These are phyloP conservation scores for Epichloe uncinata DNA, from an alignment of 2,329 filamentous ascomycete genomes.

Conservation along the genomic window DNA sequence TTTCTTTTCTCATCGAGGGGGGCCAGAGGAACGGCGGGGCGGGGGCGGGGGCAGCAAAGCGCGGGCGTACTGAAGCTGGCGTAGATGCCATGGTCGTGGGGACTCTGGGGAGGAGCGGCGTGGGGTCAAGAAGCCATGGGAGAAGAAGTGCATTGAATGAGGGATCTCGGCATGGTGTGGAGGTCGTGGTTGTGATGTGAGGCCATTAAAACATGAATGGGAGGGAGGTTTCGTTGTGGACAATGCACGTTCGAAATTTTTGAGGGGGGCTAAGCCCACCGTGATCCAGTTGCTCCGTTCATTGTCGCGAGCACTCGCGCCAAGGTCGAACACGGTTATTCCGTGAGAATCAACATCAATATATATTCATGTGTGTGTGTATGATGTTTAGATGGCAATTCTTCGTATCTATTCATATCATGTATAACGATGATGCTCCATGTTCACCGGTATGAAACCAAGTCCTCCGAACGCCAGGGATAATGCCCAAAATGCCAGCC, in stretches of 20 bases:
- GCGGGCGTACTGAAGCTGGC: not conserved
- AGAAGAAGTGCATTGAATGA: not conserved
- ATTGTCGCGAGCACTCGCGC: not conserved
- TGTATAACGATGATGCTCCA: slow-evolving; percentile 3
- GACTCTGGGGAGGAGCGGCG: not conserved
- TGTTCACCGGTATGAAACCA: slow-evolving; percentile 1
- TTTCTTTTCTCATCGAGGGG: not conserved
- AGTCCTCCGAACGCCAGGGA: not conserved
- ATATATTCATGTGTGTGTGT: not conserved
- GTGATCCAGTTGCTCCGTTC: not conserved
- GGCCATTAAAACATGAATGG: not conserved
- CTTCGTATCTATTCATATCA: not conserved
- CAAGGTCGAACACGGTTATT: too few species aligned
- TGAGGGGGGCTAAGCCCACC: not conserved
- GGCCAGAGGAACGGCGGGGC: not conserved
- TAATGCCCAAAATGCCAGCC: not conserved
- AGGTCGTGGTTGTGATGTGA: not conserved
- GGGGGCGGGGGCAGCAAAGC: not conserved
- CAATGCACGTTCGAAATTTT: not conserved
- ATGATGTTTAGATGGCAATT: not conserved
- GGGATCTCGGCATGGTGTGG: not conserved
- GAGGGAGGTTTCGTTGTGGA: not conserved
- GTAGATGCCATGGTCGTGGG: not conserved
- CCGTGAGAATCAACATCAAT: too few species aligned
- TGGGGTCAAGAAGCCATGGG: slow-evolving; percentile 2